Base-by-base conservation (phyloP, 805 yeast genomes). In the Lachancea quebecensis region DNA sequence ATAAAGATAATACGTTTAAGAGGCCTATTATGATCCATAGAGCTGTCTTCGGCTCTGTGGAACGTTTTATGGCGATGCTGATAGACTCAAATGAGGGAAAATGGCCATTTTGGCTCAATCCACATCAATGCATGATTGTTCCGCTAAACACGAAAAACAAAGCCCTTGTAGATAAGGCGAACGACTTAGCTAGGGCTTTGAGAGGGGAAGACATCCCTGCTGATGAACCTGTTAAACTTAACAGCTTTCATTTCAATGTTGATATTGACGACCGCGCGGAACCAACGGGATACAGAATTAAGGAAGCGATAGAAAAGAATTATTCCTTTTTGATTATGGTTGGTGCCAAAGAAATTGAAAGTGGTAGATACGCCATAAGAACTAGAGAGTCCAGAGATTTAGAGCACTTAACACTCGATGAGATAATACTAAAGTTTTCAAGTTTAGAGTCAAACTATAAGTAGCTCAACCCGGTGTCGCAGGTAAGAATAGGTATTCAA, bases 51-150 rank as follows among this genome's bases (percentile, higher is more conserved):
- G 99, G 99, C 0, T 89, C 97, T 0, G 72, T 93, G 8, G 99
- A 93, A 63, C 73, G 99, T 57, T 93, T 93, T 59, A 68, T 93
- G 67, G 96, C 98, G 1, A 76, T 93, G 48, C 69, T 93, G 49
- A 79, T 93, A 42, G 98, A 93, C 61, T 95, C 90, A 52, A 87
- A 81, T 62, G 77, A 78, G 46, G 99, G 98, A 0, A 82, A 82
- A 54, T 93, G 98, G 98, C 99, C 99, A 9, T 89, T 93, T 61
- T 93, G 99, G 99, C 60, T 93, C 37, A 87, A 83, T 51, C 97
- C 98, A 6, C 74, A 95, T 50, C 99, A 93, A 62, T 93, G 91
- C 0, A 72, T 85, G 34, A 72, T 93, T 2, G 72, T 93, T 5
- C 97, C 99, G 1, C 80, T 89, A 3, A 79, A 82, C 46, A 79